These are phyloP conservation scores for Aspergillus sp. DNA, from an alignment of 2,329 filamentous ascomycete genomes.

Conservation along the genomic window DNA sequence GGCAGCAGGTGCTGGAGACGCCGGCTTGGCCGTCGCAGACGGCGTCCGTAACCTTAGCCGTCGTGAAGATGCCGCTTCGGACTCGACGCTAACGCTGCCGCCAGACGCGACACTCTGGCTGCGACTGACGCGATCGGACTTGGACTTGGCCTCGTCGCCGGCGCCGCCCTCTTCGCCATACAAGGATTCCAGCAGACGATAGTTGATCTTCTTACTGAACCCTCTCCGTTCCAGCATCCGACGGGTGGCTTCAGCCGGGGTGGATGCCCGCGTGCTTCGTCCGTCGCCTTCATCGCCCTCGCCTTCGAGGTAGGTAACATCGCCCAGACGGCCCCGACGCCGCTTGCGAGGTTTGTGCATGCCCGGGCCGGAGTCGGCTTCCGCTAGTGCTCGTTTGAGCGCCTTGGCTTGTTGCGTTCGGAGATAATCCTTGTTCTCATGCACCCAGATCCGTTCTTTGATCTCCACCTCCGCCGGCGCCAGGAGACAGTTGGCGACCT, in stretches of 20 bases:
- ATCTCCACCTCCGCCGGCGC: conserved; percentile 64
- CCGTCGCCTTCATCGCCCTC: conserved; percentile 52
- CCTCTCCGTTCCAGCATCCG: conserved; percentile 59
- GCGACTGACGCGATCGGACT: conserved; percentile 23
- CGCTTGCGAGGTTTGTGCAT: conserved; percentile 43
- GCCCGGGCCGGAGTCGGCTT: conserved; percentile 37
- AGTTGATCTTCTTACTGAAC: conserved; percentile 69
- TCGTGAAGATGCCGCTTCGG: conserved; percentile 10
- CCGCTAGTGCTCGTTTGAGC: conserved; percentile 60
- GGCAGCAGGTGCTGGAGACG: conserved; percentile 8
- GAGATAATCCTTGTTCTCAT: conserved; percentile 89
- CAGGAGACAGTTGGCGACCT: conserved; percentile 73
- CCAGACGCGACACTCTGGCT: conserved; percentile 26
- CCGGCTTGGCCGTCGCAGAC: conserved; percentile 8
- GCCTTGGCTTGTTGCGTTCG: conserved; percentile 77
- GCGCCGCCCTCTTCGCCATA: conserved; percentile 30
- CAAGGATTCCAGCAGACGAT: conserved; percentile 37
- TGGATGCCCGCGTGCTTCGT: conserved; percentile 57
- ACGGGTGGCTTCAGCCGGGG: conserved; percentile 60
- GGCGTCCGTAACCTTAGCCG: conserved; percentile 12
- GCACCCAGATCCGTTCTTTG: conserved; percentile 91
- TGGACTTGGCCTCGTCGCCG: conserved; percentile 8
- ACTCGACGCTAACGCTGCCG: conserved; percentile 22
- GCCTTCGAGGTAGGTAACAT: conserved; percentile 40
- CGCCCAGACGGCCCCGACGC: conserved; percentile 39